Conservation (phyloP, 2,329 filamentous ascomycete species). For the Colletotrichum kahawae region DNA sequence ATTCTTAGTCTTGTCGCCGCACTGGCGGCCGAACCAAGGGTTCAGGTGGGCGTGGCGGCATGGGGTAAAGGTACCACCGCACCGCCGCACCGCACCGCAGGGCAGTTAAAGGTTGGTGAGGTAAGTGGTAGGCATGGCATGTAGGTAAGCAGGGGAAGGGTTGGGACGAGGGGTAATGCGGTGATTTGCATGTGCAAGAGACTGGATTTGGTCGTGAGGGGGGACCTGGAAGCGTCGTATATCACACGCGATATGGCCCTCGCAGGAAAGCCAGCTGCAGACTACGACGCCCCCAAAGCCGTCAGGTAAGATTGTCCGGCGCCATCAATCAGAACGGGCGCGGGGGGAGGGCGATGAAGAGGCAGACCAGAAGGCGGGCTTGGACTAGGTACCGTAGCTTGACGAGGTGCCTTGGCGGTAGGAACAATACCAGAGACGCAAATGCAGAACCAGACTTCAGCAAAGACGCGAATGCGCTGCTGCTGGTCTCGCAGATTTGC, state of each 20-base stretch:
- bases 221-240: conserved; percentile 5
- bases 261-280: not conserved
- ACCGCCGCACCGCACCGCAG: not conserved
- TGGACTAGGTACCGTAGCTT: not conserved
- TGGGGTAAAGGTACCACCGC: not conserved
- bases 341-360: not conserved
- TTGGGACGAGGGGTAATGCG: conserved; percentile 12
- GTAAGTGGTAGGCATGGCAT: not conserved
- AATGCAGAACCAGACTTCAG: not conserved
- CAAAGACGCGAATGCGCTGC: not conserved
- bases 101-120: not conserved
- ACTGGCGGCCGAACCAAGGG: conserved; percentile 8
- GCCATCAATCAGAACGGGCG: not conserved
- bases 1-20: conserved; percentile 1
- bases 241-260: not conserved
- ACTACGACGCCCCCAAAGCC: not conserved
- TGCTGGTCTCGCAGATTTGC: not conserved
- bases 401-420: not conserved
- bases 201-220: not conserved
- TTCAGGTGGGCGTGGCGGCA: not conserved
- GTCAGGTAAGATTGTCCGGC: not conserved
- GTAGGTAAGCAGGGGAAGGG: not conserved
- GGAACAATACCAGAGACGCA: not conserved
- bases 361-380: not conserved
- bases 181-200: conserved; percentile 21